A percentile compares a stretch with the other conserved stretches of the same genome.
phyloP scores from a whole-genome alignment of 1,284 basidiomycete species.

The Mycosarcoma maydis region DNA sequence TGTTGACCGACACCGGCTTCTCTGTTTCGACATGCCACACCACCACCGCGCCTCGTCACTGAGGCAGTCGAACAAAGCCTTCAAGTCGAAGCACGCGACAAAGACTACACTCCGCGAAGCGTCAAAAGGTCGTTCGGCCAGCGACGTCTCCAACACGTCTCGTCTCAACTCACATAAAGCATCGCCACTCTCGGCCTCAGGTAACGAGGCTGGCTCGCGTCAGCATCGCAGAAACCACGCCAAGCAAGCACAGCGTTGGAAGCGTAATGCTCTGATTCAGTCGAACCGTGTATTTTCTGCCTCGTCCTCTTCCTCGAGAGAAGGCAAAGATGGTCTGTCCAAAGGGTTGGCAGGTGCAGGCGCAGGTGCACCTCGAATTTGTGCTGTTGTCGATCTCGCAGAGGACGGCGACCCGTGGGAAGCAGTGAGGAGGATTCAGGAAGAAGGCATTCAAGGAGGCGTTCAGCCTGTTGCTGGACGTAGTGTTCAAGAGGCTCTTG shows the following conservation, averaged over 20 bases:
- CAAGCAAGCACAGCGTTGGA: slow-evolving; percentile 57
- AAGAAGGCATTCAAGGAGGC: slow-evolving; percentile 73
- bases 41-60: slow-evolving; percentile 57
- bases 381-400: slow-evolving; percentile 80
- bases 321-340: slow-evolving; percentile 44
- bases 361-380: slow-evolving; percentile 81
- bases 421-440: slow-evolving; percentile 74
- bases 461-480: slow-evolving; percentile 49
- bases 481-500: slow-evolving; percentile 50
- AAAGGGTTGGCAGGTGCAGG: slow-evolving; percentile 70
- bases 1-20: not conserved
- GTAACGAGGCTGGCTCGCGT: slow-evolving; percentile 52
- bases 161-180: slow-evolving; percentile 47
- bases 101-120: slow-evolving; percentile 58
- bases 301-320: slow-evolving; percentile 14
- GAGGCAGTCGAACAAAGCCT: slow-evolving; percentile 63
- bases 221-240: slow-evolving; percentile 61
- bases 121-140: slow-evolving; percentile 51
- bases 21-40: slow-evolving; percentile 41
- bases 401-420: slow-evolving; percentile 74
- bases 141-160: slow-evolving; percentile 26
- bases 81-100: slow-evolving; percentile 64
- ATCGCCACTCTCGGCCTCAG: slow-evolving; percentile 48
- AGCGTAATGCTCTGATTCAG: slow-evolving; percentile 59
- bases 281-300: slow-evolving; percentile 56